These are phyloP conservation scores for Annulohypoxylon bovei DNA, from an alignment of 495 filamentous ascomycete species.

Conservation along the genomic window DNA sequence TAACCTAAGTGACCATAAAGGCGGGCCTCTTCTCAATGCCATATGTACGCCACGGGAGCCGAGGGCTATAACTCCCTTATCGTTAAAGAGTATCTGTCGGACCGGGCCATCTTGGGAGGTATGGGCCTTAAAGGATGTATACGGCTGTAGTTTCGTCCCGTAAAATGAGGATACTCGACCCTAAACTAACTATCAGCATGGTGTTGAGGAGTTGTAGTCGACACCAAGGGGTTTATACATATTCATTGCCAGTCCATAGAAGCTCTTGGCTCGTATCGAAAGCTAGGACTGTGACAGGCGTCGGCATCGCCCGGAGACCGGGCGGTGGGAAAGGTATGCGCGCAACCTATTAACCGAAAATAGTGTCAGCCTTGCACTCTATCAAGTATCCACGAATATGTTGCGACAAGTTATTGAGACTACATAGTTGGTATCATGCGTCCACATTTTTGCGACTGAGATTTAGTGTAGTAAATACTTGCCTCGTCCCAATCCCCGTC, in stretches of 20 bases:
- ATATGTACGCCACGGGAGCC: slow-evolving; percentile 85
- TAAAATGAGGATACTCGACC: slow-evolving; percentile 88
- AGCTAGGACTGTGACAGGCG: slow-evolving; percentile 75
- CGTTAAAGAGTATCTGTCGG: slow-evolving; percentile 84
- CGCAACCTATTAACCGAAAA: slow-evolving; percentile 64
- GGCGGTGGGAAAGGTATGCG: slow-evolving; percentile 76
- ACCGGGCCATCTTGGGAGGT: slow-evolving; percentile 72
- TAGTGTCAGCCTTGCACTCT: slow-evolving; percentile 17
- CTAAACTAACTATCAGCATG: slow-evolving; percentile 53
- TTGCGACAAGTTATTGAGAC: not conserved
- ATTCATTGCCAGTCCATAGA: slow-evolving; percentile 90
- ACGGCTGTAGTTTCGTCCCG: slow-evolving; percentile 76
- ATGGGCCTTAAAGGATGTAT: slow-evolving; percentile 78
- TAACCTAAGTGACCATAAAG: slow-evolving; percentile 84
- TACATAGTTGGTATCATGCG: not conserved
- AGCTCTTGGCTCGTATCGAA: slow-evolving; percentile 91
- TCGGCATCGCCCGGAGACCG: slow-evolving; percentile 66
- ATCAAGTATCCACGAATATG: not conserved
- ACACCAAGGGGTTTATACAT: slow-evolving; percentile 64
- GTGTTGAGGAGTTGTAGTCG: not conserved
- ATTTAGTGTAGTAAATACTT: slow-evolving; percentile 35
- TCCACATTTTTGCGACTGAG: slow-evolving; percentile 4
- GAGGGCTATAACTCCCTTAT: slow-evolving; percentile 84
- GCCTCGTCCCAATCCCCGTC: slow-evolving; percentile 73
- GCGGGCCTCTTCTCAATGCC: slow-evolving; percentile 78